phyloP scores from a whole-genome alignment of 306 rosid species.

The Pyrus bretschneideri region DNA sequence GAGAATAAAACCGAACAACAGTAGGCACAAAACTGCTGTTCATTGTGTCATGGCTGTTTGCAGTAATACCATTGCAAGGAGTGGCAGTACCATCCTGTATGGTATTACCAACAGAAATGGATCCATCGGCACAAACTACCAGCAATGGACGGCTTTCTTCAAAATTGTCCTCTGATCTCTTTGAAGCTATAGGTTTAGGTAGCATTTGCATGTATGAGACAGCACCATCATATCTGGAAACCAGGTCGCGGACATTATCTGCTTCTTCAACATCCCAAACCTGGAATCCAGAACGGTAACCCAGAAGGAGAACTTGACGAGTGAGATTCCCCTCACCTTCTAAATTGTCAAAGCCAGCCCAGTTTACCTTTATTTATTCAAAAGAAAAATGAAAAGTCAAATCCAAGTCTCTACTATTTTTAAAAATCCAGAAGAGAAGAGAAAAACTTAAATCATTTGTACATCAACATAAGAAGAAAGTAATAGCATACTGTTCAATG shows the following conservation, averaged over 20 bases:
- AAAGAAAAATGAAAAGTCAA: conserved; percentile 5
- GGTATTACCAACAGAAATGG: conserved; percentile 48
- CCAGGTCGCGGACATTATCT: conserved; percentile 65
- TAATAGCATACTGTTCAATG: too few species aligned
- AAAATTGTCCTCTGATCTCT: conserved; percentile 58
- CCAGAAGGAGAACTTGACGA: conserved; percentile 77
- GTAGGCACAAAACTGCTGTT: conserved; percentile 66
- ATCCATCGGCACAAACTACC: conserved; percentile 70
- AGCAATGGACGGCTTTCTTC: conserved; percentile 62
- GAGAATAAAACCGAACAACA: conserved; percentile 69
- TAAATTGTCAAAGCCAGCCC: conserved; percentile 95
- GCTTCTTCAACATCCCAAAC: conserved; percentile 99
- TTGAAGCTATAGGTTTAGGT: conserved; percentile 65
- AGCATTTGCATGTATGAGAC: conserved; percentile 86
- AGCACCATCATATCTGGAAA: conserved; percentile 79
- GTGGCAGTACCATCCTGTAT: conserved; percentile 41
- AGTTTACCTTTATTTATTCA: conserved; percentile 53
- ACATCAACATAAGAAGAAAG: neutral
- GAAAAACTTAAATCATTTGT: neutral
- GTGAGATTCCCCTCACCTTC: conserved; percentile 54
- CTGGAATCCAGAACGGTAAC: conserved; percentile 86
- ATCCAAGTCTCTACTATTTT: neutral
- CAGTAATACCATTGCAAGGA: conserved; percentile 35
- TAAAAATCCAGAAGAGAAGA: neutral
- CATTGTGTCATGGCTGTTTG: conserved; percentile 49